phyloP scores from a whole-genome alignment of 805 yeast genomes.

The Jamesozyma hellenica region DNA sequence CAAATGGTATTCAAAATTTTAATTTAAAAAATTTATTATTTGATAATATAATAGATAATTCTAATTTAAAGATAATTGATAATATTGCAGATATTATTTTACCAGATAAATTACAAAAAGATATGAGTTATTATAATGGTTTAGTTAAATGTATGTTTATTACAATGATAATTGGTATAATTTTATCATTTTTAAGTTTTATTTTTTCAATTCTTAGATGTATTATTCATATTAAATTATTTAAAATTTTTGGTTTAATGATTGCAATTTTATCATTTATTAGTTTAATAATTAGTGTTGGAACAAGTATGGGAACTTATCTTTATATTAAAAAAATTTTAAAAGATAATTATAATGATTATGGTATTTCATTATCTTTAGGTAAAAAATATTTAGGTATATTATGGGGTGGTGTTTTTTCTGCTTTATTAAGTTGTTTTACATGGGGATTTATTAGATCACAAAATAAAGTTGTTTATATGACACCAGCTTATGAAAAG shows the following conservation, averaged over 20 bases:
- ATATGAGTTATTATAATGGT: conserved; percentile 36
- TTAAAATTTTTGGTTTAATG: conserved; percentile 39
- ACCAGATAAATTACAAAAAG: conserved; percentile 44
- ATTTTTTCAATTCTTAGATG: conserved; percentile 27
- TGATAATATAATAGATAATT: conserved; percentile 24
- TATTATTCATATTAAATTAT: conserved; percentile 36
- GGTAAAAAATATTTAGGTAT: conserved; percentile 46
- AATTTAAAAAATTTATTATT: conserved; percentile 16
- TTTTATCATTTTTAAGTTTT: conserved; percentile 33
- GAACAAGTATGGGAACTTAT: conserved; percentile 55
- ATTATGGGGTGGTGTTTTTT: conserved; percentile 54
- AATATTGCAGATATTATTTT: conserved; percentile 32
- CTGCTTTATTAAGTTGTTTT: conserved; percentile 34
- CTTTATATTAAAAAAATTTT: conserved; percentile 39
- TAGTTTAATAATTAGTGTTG: conserved; percentile 37
- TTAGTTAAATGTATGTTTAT: conserved; percentile 52
- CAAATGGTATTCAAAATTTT: conserved; percentile 23
- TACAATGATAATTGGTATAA: conserved; percentile 41
- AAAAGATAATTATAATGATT: conserved; percentile 36
- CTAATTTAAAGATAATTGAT: conserved; percentile 11
- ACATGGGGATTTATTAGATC: conserved; percentile 30
- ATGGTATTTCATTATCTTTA: conserved; percentile 47
- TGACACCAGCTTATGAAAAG: conserved; percentile 14
- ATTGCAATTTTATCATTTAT: conserved; percentile 34
- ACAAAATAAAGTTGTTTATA: conserved; percentile 3